Evolutionary conservation across 345 rosid species (phyloP).

Genomic region (Eucalyptus leucophloia): DNA sequence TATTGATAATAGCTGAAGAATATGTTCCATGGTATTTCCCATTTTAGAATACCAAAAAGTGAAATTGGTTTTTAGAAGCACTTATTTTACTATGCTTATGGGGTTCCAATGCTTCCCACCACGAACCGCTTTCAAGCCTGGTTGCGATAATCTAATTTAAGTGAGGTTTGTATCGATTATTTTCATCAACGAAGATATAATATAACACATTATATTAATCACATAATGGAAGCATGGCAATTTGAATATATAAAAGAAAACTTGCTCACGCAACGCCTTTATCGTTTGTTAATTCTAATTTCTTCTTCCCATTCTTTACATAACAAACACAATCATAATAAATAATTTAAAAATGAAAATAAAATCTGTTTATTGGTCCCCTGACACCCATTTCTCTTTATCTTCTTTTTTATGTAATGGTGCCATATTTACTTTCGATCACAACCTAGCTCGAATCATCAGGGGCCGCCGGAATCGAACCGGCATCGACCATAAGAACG

Average conservation of each 20-base stretch:
- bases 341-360: background rate
- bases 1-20: background rate
- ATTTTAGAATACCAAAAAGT: background rate
- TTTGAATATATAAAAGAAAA: background rate
- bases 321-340: background rate
- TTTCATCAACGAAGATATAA: background rate
- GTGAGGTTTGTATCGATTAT: background rate
- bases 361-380: background rate
- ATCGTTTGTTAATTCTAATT: too few relatives aligned
- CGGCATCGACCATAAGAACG: too few relatives aligned
- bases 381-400: background rate
- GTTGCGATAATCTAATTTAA: background rate
- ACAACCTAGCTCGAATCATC: too few relatives aligned
- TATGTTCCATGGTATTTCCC: background rate
- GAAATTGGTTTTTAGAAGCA: background rate
- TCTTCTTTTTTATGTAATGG: background rate
- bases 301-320: background rate
- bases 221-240: background rate
- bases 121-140: background rate
- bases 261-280: background rate
- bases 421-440: background rate
- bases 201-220: background rate
- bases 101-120: background rate
- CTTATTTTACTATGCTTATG: background rate
- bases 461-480: too few relatives aligned